Conservation (phyloP, 2,329 filamentous ascomycete genomes). For the Zasmidium angulare region DNA sequence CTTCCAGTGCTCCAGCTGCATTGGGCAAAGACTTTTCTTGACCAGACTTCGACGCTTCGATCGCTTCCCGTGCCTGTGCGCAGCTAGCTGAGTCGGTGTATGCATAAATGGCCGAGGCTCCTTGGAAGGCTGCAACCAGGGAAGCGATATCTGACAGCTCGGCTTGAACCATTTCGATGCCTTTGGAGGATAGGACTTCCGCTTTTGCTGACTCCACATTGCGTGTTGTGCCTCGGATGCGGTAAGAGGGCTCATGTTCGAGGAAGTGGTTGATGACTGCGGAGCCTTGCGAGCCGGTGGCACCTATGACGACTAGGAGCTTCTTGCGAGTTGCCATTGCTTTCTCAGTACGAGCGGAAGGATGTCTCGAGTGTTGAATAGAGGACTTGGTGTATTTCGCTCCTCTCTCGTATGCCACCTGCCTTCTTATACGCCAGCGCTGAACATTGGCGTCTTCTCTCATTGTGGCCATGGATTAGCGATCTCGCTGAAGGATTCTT, state of each 20-base stretch:
- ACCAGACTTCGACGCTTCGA: slow-evolving; percentile 7
- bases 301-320: slow-evolving; percentile 23
- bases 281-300: slow-evolving; percentile 22
- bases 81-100: slow-evolving; percentile 19
- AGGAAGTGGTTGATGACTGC: slow-evolving; percentile 22
- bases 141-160: slow-evolving; percentile 36
- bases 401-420: neutral
- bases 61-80: slow-evolving; percentile 4
- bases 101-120: slow-evolving; percentile 40
- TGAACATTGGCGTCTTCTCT: neutral
- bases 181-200: slow-evolving; percentile 31
- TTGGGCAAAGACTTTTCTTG: slow-evolving; percentile 27
- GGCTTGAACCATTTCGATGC: slow-evolving; percentile 40
- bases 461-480: neutral
- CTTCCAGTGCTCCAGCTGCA: slow-evolving; percentile 52
- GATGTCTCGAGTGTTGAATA: too few relatives aligned
- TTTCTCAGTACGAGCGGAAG: too few relatives aligned
- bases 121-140: slow-evolving; percentile 38
- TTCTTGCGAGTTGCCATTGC: slow-evolving; percentile 6
- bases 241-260: slow-evolving; percentile 10
- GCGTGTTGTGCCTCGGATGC: slow-evolving; percentile 44
- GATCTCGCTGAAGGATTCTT: neutral
- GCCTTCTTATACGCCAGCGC: neutral
- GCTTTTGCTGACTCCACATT: slow-evolving; percentile 40
- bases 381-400: too few relatives aligned